A percentile compares a stretch with the other conserved stretches of the same genome.
These are phyloP conservation scores for Diplodia scrobiculata DNA, from an alignment of 2,329 filamentous ascomycete genomes.

Conservation along the genomic window DNA sequence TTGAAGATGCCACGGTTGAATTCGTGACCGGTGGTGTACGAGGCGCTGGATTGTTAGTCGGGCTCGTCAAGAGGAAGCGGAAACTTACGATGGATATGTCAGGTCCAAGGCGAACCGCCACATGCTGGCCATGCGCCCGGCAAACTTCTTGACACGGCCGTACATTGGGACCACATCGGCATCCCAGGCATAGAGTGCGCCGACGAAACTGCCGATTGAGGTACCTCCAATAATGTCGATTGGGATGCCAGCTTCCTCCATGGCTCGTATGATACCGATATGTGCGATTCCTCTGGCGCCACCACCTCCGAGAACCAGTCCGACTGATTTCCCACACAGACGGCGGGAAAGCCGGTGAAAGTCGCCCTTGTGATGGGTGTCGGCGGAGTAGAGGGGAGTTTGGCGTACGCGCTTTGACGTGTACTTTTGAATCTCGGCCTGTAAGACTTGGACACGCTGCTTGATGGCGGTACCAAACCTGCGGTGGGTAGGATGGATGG, in stretches of 20 bases:
- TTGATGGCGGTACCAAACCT: constrained; percentile 84
- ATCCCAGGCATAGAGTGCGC: constrained; percentile 91
- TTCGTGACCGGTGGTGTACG: constrained; percentile 96
- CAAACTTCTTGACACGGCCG: constrained; percentile 93
- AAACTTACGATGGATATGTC: constrained; percentile 77
- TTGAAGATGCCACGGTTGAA: constrained; percentile 99
- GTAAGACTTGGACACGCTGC: constrained; percentile 87
- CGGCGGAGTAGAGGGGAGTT: constrained; percentile 82
- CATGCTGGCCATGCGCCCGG: constrained; percentile 97
- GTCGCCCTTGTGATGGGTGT: constrained; percentile 92
- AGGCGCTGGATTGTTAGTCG: constrained; percentile 55
- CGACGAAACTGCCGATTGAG: constrained; percentile 94
- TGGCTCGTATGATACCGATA: constrained; percentile 87
- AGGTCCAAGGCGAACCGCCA: constrained; percentile 97
- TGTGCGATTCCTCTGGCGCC: constrained; percentile 91
- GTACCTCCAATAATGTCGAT: constrained; percentile 95
- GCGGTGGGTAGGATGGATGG: constrained; percentile 72
- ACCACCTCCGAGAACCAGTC: constrained; percentile 88
- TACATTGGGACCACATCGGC: constrained; percentile 97
- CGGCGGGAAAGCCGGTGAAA: constrained; percentile 90
- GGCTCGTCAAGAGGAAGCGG: neutral
- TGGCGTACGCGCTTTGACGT: constrained; percentile 91
- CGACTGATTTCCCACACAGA: constrained; percentile 90
- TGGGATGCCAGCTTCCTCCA: constrained; percentile 94
- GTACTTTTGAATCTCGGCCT: constrained; percentile 97